phyloP scores from a whole-genome alignment of 2,329 filamentous ascomycete species.

The Xylogone sp. region DNA sequence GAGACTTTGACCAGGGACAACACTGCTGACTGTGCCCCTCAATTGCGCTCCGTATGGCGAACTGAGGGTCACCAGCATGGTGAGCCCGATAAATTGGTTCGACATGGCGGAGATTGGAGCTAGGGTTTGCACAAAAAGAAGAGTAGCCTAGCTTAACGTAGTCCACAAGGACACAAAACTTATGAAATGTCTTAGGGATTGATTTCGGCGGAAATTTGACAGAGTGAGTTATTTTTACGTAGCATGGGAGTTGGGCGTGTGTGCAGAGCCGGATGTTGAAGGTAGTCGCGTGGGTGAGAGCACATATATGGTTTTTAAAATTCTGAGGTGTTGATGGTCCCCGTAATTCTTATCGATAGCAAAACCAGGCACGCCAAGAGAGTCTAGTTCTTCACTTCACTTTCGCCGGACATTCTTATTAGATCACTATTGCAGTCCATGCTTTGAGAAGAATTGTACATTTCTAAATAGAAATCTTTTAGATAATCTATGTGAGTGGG shows the following conservation, averaged over 20 bases:
- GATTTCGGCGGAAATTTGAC: neutral
- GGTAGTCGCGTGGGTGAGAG: neutral
- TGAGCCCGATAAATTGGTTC: conserved; percentile 30
- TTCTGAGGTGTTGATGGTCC: neutral
- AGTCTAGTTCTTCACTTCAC: neutral
- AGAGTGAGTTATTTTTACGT: neutral
- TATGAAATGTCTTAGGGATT: neutral
- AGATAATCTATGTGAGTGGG: neutral
- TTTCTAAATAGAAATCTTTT: neutral
- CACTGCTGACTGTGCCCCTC: conserved; percentile 26
- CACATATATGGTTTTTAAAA: neutral
- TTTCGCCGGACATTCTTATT: too few relatives aligned
- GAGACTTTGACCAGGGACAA: conserved; percentile 29
- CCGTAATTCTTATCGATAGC: neutral
- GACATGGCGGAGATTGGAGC: conserved; percentile 19
- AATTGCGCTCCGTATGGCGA: conserved; percentile 29
- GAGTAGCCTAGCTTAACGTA: neutral
- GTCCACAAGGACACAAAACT: neutral
- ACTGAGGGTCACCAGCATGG: conserved; percentile 31
- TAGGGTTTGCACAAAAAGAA: neutral
- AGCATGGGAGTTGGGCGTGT: neutral
- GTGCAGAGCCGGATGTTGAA: neutral
- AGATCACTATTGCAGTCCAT: too few relatives aligned
- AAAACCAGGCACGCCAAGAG: neutral
- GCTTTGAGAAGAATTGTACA: too few relatives aligned